These are phyloP conservation scores for Colletotrichum ledebouriae DNA, from an alignment of 2,329 filamentous ascomycete genomes.

Conservation along the genomic window DNA sequence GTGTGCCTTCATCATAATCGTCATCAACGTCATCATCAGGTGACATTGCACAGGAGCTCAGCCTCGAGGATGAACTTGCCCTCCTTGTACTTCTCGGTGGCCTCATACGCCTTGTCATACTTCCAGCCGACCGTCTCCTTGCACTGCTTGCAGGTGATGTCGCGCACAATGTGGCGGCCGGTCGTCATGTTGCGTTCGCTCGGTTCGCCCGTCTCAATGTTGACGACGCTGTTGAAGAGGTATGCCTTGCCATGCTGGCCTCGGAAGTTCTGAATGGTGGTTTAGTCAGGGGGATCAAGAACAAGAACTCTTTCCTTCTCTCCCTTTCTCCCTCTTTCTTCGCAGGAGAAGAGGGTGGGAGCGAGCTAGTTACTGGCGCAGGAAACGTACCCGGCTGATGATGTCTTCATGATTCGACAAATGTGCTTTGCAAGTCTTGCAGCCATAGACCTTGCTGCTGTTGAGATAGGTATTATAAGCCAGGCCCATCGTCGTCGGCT, in stretches of 20 bases:
- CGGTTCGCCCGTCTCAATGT: slow-evolving; percentile 85
- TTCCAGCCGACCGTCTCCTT: slow-evolving; percentile 97
- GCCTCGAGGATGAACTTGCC: slow-evolving; percentile 97
- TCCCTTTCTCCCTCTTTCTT: background rate
- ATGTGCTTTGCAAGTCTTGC: slow-evolving; percentile 95
- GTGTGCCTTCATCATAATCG: background rate
- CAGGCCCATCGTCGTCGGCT: slow-evolving; percentile 76
- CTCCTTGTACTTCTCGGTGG: slow-evolving; percentile 97
- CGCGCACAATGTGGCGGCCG: slow-evolving; percentile 91
- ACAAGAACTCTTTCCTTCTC: background rate
- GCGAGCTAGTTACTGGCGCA: background rate
- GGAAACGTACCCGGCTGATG: slow-evolving; percentile 82
- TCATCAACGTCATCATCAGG: slow-evolving; percentile 52
- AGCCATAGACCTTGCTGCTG: slow-evolving; percentile 89
- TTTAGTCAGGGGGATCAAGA: background rate
- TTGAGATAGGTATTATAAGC: slow-evolving; percentile 93
- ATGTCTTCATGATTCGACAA: slow-evolving; percentile 96
- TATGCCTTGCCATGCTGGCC: slow-evolving; percentile 98
- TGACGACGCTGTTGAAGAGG: slow-evolving; percentile 95
- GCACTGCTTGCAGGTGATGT: slow-evolving; percentile 93
- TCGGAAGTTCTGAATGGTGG: slow-evolving; percentile 83
- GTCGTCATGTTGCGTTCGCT: slow-evolving; percentile 98
- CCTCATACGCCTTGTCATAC: slow-evolving; percentile 97
- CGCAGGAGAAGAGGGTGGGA: background rate
- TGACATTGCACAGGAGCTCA: slow-evolving; percentile 87